Conservation (phyloP, 2,329 filamentous ascomycete genomes). For the Cyphellophora europaea region DNA sequence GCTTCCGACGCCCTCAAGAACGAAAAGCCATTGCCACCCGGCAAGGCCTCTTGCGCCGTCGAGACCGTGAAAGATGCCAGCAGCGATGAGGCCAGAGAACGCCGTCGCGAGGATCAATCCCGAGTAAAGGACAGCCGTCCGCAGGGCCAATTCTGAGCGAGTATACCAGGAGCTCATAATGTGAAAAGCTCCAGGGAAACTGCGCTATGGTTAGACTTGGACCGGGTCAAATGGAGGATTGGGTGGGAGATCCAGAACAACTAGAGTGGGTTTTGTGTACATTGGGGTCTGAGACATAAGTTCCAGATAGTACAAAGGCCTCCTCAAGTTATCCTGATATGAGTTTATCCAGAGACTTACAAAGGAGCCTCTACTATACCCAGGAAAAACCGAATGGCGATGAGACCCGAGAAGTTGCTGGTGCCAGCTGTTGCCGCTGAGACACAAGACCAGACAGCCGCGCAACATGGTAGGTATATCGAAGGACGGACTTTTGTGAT, state of each 20-base stretch:
- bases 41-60: conserved; percentile 44
- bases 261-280: too few species aligned
- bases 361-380: conserved; percentile 36
- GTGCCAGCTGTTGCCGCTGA: conserved; percentile 25
- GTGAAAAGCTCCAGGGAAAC: conserved; percentile 40
- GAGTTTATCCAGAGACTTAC: too few species aligned
- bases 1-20: conserved; percentile 43
- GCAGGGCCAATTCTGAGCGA: conserved; percentile 42
- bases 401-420: conserved; percentile 29
- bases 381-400: conserved; percentile 32
- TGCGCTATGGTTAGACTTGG: too few species aligned
- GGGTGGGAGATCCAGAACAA: too few species aligned
- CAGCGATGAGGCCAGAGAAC: conserved; percentile 49
- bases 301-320: too few species aligned
- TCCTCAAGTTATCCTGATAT: too few species aligned
- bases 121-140: conserved; percentile 48
- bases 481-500: conserved; percentile 24
- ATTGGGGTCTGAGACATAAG: too few species aligned
- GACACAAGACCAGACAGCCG: conserved; percentile 25
- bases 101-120: conserved; percentile 51
- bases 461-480: conserved; percentile 30
- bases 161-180: conserved; percentile 61
- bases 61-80: conserved; percentile 49
- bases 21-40: conserved; percentile 54
- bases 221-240: too few species aligned